Evolutionary conservation across 176 grass and related monocot genomes (phyloP).

Genomic region (Chloris gayana): DNA sequence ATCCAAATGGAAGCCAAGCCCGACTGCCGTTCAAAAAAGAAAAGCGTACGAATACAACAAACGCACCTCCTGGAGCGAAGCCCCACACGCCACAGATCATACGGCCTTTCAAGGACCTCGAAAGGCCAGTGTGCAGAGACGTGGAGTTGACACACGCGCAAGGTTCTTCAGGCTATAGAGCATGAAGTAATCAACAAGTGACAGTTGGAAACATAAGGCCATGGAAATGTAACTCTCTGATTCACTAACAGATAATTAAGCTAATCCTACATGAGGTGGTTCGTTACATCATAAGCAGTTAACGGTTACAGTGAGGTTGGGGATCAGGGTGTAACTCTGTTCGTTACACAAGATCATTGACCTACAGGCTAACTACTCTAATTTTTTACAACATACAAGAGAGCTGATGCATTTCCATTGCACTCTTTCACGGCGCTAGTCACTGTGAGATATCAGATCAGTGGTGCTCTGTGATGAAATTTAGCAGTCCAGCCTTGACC

Average conservation of each 20-base stretch:
- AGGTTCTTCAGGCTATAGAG: not conserved
- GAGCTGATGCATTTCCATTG: slow-evolving; percentile 33
- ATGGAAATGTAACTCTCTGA: slow-evolving; percentile 36
- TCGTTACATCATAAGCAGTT: slow-evolving; percentile 47
- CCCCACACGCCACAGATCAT: not conserved
- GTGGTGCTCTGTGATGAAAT: slow-evolving; percentile 13
- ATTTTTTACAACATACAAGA: slow-evolving; percentile 58
- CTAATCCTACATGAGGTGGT: slow-evolving; percentile 29
- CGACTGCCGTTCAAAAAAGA: not conserved
- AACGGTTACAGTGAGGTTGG: slow-evolving; percentile 51
- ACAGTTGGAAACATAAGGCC: not conserved
- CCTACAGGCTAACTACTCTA: slow-evolving; percentile 48
- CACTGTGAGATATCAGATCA: slow-evolving; percentile 32
- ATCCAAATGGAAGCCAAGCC: not conserved
- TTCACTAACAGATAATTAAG: slow-evolving; percentile 35
- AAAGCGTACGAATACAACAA: not conserved
- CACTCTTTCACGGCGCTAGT: not conserved
- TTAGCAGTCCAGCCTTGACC: slow-evolving; percentile 49
- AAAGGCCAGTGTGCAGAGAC: not conserved
- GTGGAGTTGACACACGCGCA: not conserved
- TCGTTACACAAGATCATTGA: slow-evolving; percentile 43
- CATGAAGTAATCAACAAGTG: not conserved
- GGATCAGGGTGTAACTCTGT: slow-evolving; percentile 45
- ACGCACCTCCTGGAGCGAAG: not conserved
- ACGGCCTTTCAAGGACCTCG: not conserved